These are phyloP conservation scores for Passalora sequoiae DNA, from an alignment of 2,329 filamentous ascomycete genomes.

Conservation along the genomic window DNA sequence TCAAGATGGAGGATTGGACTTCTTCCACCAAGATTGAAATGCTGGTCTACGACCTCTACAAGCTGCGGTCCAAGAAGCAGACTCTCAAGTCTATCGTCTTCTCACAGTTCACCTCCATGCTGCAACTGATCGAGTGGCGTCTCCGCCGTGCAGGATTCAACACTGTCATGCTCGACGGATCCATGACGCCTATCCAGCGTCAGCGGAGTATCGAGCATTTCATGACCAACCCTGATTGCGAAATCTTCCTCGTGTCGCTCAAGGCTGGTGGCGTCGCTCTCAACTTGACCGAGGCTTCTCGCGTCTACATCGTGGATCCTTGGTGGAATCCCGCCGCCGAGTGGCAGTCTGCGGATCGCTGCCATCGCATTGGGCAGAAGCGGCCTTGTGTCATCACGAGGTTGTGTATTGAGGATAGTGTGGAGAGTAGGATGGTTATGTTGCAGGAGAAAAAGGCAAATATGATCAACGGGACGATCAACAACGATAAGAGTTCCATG, in stretches of 20 bases:
- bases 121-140: constrained; percentile 95
- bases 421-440: constrained; percentile 91
- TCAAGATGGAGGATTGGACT: constrained; percentile 98
- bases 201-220: constrained; percentile 94
- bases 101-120: constrained; percentile 94
- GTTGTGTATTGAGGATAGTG: constrained; percentile 92
- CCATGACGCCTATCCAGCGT: constrained; percentile 85
- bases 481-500: constrained; percentile 85
- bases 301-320: constrained; percentile 32
- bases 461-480: constrained; percentile 96
- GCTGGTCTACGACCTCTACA: constrained; percentile 88
- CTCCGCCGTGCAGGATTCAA: constrained; percentile 94
- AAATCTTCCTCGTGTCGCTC: constrained; percentile 91
- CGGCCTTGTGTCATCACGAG: constrained; percentile 91
- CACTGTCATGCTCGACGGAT: constrained; percentile 96
- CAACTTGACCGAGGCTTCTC: constrained; percentile 89
- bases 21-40: constrained; percentile 98
- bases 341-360: constrained; percentile 87
- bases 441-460: constrained; percentile 98
- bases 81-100: constrained; percentile 97
- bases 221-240: constrained; percentile 89
- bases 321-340: constrained; percentile 99
- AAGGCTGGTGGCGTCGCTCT: constrained; percentile 94
- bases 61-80: constrained; percentile 83
- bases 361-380: constrained; percentile 88